A percentile compares a stretch with the other conserved stretches of the same genome.
Conservation (phyloP, 345 rosid species). For the Sisymbrium altissimum region DNA sequence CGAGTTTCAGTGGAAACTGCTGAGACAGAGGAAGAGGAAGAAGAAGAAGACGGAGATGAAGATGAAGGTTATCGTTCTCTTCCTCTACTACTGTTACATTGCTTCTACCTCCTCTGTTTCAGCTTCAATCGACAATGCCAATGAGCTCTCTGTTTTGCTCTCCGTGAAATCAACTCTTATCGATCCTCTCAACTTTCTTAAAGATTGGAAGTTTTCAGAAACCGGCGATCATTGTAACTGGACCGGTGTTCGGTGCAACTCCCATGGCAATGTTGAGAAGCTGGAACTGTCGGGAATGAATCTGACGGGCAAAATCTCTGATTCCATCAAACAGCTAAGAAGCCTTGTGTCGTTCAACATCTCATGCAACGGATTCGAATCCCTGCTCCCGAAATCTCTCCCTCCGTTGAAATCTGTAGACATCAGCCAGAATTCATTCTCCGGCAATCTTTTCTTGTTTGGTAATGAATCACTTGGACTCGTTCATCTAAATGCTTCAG, state of each 20-base stretch:
- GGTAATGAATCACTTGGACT: conserved; percentile 60
- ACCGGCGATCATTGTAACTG: conserved; percentile 58
- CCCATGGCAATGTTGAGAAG: conserved; percentile 57
- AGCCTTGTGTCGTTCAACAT: conserved; percentile 65
- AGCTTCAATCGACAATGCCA: conserved; percentile 36
- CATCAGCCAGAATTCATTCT: conserved; percentile 66
- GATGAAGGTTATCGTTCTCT: conserved; percentile 38
- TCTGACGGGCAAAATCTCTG: conserved; percentile 66
- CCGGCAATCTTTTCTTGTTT: conserved; percentile 45
- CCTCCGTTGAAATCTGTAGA: conserved; percentile 57
- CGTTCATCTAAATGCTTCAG: conserved; percentile 69
- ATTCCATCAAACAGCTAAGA: conserved; percentile 47
- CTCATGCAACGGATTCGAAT: conserved; percentile 63
- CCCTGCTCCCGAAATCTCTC: conserved; percentile 46
- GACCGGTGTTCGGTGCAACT: conserved; percentile 79
- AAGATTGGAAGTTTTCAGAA: conserved; percentile 59
- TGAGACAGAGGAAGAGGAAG: conserved; percentile 33
- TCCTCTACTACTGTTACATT: conserved; percentile 46
- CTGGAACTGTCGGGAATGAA: conserved; percentile 80
- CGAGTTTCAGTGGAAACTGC: conserved; percentile 19
- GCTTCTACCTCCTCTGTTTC: conserved; percentile 36
- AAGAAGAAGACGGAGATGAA: conserved; percentile 33
- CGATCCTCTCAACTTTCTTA: conserved; percentile 62
- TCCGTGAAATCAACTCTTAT: conserved; percentile 53
- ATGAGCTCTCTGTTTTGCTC: conserved; percentile 52